Evolutionary conservation across 345 rosid species (phyloP), one percentile per base, ranked within the genome.

Genomic region (Populus pruinosa): DNA sequence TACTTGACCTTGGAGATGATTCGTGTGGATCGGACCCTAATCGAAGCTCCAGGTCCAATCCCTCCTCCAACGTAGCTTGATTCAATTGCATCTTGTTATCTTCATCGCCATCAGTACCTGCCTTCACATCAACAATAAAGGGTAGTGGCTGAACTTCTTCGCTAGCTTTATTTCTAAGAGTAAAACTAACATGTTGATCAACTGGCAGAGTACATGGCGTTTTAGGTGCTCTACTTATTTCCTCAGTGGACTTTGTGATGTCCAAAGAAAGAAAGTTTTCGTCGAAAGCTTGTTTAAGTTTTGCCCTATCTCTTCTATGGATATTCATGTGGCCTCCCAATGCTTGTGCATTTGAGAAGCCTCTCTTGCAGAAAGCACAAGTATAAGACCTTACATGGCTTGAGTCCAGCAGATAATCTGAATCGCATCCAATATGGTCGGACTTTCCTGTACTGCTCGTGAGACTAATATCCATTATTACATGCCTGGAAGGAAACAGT

Each of bases 261-360:
- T 84, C 83, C 72, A 78, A 71, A 43, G 90, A 74, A 12, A 78
- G 82, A 3, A 77, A 66, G 64, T 68, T 83, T 71, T 86, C 85
- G 21, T 81, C 62, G 31, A 47, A 47, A 20, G 67, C 70, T 50
- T 77, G 49, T 70, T 59, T 78, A 27, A 82, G 84, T 78, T 70
- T 82, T 20, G 84, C 84, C 66, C 81, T 82, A 39, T 82, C 84
- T 69, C 61, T 78, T 71, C 84, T 82, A 17, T 82, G 84, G 73
- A 82, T 74, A 43, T 82, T 82, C 84, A 82, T 82, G 55, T 82
- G 84, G 23, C 84, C 81, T 62, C 84, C 84, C 70, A 82, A 62
- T 23, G 79, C 84, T 31, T 82, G 81, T 16, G 84, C 81, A 59
- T 63, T 82, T 6, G 81, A 74, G 73, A 82, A 82, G 14, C 81